A percentile compares a stretch with the other conserved stretches of the same genome.
phyloP scores from a whole-genome alignment of 805 yeast species.

The Nematodospora valgi region DNA sequence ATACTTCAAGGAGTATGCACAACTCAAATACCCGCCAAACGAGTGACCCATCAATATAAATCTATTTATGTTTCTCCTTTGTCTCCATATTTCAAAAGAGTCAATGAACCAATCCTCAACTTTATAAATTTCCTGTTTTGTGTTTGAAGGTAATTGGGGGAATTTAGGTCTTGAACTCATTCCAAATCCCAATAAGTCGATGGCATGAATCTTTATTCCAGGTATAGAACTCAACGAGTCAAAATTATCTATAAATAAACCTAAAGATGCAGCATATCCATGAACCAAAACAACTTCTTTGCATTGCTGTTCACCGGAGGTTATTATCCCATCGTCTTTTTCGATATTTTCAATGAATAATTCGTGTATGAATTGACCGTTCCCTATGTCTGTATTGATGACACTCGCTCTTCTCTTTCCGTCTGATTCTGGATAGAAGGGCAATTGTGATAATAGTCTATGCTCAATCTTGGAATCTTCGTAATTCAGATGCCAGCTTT shows the following conservation, averaged over 20 bases:
- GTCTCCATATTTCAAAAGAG: conserved; percentile 41
- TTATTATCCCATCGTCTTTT: too few relatives aligned
- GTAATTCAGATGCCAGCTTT: conserved; percentile 14
- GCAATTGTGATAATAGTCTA: conserved; percentile 51
- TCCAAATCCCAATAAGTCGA: conserved; percentile 74
- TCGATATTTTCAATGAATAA: conserved; percentile 54
- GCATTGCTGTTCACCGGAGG: conserved; percentile 1
- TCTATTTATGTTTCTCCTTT: conserved; percentile 28
- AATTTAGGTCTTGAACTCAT: conserved; percentile 56
- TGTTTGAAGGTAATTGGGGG: conserved; percentile 27
- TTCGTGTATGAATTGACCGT: conserved; percentile 69
- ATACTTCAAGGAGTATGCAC: conserved; percentile 41
- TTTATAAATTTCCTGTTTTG: conserved; percentile 33
- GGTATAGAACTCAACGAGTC: conserved; percentile 44
- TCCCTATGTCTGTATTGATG: conserved; percentile 53
- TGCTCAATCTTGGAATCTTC: conserved; percentile 29
- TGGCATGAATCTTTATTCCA: conserved; percentile 58
- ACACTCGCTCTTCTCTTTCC: conserved; percentile 44
- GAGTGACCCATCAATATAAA: conserved; percentile 43
- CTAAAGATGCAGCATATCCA: conserved; percentile 92
- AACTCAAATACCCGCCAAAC: conserved; percentile 43
- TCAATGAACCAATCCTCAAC: conserved; percentile 44
- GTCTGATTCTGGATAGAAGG: conserved; percentile 56
- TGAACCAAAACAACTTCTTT: conserved; percentile 72
- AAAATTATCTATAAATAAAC: conserved; percentile 73